A percentile compares a stretch with the other conserved stretches of the same genome.
These are phyloP conservation scores for Colletotrichum spaethianum DNA, from an alignment of 2,329 filamentous ascomycete genomes.

Conservation along the genomic window DNA sequence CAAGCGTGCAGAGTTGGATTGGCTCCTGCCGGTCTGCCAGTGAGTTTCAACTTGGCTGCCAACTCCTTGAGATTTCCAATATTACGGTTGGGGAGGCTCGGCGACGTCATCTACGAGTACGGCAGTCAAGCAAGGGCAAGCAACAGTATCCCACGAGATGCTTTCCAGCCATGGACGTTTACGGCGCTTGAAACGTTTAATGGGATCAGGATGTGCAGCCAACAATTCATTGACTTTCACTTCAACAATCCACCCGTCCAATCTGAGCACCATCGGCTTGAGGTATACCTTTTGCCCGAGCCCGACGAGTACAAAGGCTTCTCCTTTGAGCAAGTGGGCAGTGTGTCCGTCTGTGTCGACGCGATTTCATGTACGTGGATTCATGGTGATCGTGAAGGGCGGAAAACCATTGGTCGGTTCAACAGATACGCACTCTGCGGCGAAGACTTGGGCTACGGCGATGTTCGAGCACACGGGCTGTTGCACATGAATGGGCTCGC, in stretches of 20 bases:
- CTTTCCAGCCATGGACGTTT: background rate
- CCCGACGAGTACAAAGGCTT: background rate
- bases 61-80: background rate
- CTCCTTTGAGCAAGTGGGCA: background rate
- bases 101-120: background rate
- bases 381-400: background rate
- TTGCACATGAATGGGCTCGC: slow-evolving; percentile 2
- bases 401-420: background rate
- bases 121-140: too few relatives aligned
- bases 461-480: background rate
- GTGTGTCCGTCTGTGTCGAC: background rate
- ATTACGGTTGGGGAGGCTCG: background rate
- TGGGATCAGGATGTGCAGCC: background rate
- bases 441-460: background rate
- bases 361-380: background rate
- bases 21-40: background rate
- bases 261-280: background rate
- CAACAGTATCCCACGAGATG: background rate
- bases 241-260: background rate
- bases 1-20: background rate
- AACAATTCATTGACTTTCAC: background rate
- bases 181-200: background rate
- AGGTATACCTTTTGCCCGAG: background rate
- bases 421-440: background rate
- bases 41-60: background rate